Base-by-base conservation (phyloP, 106 monocot species). In the Phalaenopsis aphrodite region DNA sequence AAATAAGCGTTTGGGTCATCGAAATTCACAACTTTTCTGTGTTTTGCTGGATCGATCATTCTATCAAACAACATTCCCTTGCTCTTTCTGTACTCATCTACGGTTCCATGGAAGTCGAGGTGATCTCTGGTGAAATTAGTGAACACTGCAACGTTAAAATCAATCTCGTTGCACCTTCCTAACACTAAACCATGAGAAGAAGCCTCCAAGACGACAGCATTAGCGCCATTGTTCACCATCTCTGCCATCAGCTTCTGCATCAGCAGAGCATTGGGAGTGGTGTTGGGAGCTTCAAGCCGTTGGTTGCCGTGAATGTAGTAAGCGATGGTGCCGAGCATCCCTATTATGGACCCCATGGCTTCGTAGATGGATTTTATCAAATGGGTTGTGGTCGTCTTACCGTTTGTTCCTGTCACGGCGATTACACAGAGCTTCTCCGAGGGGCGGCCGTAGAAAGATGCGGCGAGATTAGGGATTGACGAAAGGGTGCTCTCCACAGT, bases 141-240 rank as follows among this genome's bases (percentile, higher is more conserved):
- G 77, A 93, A 93, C 42, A 90, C 88, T 5, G 93, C 93, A 71
- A 93, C 80, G 74, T 93, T 82, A 74, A 93, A 90, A 80, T 93
- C 90, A 10, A 93, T 81, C 80, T 88, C 90, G 69, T 93, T 64
- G 64, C 90, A 93, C 68, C 85, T 85, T 12, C 90, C 88, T n/a
- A 85, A 57, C 38, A 85, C 88, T 69, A 93, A 41, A 11, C 87
- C 87, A 71, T 84, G 82, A 55, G 87, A 84, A 17, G 84, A 84
- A 57, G 82, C 79, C 67, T 84, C 87, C 87, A 87, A 84, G 16
- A 87, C 87, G 0, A 84, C 79, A 3, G 87, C 81, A n/a, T 79
- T 67, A 8, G 79, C 64, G 2, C 87, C 77, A 49, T 79, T 79
- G 23, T 58, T 61, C n/a, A 82, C 79, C 87, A 87, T 84, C 46